These are phyloP conservation scores for Alternaria panax DNA, from an alignment of 2,329 filamentous ascomycete genomes.

Conservation along the genomic window DNA sequence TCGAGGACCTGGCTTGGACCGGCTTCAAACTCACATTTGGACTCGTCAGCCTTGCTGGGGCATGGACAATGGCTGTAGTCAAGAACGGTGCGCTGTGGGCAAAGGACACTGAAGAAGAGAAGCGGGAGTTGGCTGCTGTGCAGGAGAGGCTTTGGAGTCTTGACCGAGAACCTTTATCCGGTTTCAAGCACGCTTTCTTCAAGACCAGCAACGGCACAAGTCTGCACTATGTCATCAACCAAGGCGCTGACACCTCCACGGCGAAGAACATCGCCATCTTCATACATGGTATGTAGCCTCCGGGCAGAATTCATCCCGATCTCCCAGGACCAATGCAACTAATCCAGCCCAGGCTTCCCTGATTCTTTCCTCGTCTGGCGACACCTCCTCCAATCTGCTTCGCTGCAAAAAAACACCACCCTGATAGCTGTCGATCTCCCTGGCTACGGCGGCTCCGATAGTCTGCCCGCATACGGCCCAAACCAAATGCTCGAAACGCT, in stretches of 20 bases:
- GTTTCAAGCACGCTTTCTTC: constrained; percentile 61
- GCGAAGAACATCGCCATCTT: constrained; percentile 59
- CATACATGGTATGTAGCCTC: constrained; percentile 54
- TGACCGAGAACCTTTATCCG: constrained; percentile 53
- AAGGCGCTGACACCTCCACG: constrained; percentile 10
- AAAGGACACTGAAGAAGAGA: constrained; percentile 36
- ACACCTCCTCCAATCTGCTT: constrained; percentile 54
- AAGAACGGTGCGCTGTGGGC: constrained; percentile 41
- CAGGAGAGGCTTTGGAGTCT: constrained; percentile 64
- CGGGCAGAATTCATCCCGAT: background rate
- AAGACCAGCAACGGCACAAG: constrained; percentile 58
- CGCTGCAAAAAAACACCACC: constrained; percentile 50
- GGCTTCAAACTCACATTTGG: constrained; percentile 44
- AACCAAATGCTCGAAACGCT: constrained; percentile 62
- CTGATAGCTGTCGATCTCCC: constrained; percentile 65
- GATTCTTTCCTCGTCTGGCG: constrained; percentile 66
- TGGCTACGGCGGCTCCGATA: constrained; percentile 66
- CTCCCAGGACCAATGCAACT: background rate
- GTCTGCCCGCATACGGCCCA: constrained; percentile 58
- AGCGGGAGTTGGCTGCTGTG: constrained; percentile 48
- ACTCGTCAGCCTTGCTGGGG: constrained; percentile 32
- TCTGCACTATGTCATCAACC: constrained; percentile 63
- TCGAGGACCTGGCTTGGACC: constrained; percentile 34
- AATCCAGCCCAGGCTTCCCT: constrained; percentile 56
- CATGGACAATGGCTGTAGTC: constrained; percentile 31